Evolutionary conservation across 257 asterid species (phyloP).

Genomic region (Nicotiana paniculata): DNA sequence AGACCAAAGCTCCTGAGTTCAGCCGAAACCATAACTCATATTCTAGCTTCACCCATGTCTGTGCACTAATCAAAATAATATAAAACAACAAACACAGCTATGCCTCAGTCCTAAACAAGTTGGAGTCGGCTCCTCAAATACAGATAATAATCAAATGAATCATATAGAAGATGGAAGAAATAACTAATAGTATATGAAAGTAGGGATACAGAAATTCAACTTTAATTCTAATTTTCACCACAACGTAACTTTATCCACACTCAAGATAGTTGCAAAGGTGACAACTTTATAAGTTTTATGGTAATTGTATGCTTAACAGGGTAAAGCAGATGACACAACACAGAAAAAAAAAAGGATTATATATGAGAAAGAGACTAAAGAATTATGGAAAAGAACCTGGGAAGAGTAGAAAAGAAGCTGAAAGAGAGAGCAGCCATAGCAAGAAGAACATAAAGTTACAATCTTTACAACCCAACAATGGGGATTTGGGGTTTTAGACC

Average conservation of each 20-base stretch:
- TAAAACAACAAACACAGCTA: too few relatives aligned
- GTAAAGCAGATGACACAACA: not conserved
- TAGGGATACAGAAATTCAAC: not conserved
- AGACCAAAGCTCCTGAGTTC: too few relatives aligned
- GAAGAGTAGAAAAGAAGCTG: slow-evolving; percentile 44
- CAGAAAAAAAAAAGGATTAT: not conserved
- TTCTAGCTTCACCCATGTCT: not conserved
- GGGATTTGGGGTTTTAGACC: slow-evolving; percentile 4
- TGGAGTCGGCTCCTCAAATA: not conserved
- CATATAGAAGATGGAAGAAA: not conserved
- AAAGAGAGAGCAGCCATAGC: slow-evolving; percentile 64
- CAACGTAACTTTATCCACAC: not conserved
- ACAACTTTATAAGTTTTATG: not conserved
- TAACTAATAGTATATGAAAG: not conserved
- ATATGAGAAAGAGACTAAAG: not conserved
- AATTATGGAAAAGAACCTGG: slow-evolving; percentile 58
- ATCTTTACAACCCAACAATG: slow-evolving; percentile 9
- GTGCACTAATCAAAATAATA: not conserved
- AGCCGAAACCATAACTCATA: too few relatives aligned
- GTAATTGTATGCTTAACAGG: not conserved
- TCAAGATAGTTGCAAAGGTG: not conserved
- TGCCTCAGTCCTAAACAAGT: not conserved
- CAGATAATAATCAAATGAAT: too few relatives aligned
- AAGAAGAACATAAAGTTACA: slow-evolving; percentile 30
- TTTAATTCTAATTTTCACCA: not conserved